These are phyloP conservation scores for Acacia confusa DNA, from an alignment of 306 rosid species.

Conservation along the genomic window DNA sequence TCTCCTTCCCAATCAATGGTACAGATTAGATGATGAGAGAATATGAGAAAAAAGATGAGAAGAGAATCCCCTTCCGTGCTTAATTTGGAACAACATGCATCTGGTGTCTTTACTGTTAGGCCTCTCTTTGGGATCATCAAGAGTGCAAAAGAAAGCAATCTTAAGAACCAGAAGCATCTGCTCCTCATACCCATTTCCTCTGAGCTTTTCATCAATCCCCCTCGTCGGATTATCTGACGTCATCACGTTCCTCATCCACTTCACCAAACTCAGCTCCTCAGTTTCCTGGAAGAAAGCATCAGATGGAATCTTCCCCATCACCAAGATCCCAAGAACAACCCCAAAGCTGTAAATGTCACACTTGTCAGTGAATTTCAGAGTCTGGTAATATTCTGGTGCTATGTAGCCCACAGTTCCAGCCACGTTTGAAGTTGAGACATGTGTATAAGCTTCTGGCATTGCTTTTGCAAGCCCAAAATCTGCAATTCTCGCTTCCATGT, in stretches of 20 bases:
- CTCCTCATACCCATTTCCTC: slow-evolving; percentile 74
- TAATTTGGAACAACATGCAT: slow-evolving; percentile 77
- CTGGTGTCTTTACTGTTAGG: slow-evolving; percentile 88
- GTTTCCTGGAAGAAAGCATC: slow-evolving; percentile 69
- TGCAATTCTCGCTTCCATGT: slow-evolving; percentile 89
- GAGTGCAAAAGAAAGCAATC: slow-evolving; percentile 88
- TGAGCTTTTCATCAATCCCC: slow-evolving; percentile 59
- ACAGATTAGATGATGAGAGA: no score
- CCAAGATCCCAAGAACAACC: slow-evolving; percentile 75
- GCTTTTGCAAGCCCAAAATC: slow-evolving; percentile 96
- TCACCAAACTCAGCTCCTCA: slow-evolving; percentile 74
- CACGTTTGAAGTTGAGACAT: slow-evolving; percentile 63
- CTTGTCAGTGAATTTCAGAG: slow-evolving; percentile 81
- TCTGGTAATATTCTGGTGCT: slow-evolving; percentile 92
- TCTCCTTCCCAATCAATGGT: no score
- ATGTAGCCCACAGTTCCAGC: slow-evolving; percentile 90
- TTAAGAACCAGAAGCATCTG: slow-evolving; percentile 88
- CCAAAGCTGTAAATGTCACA: slow-evolving; percentile 91
- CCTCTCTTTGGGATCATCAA: slow-evolving; percentile 81
- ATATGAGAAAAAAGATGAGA: no score
- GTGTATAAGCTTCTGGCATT: slow-evolving; percentile 75
- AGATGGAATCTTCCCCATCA: slow-evolving; percentile 77
- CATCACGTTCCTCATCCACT: slow-evolving; percentile 74
- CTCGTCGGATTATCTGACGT: slow-evolving; percentile 61
- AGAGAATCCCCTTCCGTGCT: no score